These are phyloP conservation scores for Xylaria longipes DNA, from an alignment of 495 filamentous ascomycete genomes.

Conservation along the genomic window DNA sequence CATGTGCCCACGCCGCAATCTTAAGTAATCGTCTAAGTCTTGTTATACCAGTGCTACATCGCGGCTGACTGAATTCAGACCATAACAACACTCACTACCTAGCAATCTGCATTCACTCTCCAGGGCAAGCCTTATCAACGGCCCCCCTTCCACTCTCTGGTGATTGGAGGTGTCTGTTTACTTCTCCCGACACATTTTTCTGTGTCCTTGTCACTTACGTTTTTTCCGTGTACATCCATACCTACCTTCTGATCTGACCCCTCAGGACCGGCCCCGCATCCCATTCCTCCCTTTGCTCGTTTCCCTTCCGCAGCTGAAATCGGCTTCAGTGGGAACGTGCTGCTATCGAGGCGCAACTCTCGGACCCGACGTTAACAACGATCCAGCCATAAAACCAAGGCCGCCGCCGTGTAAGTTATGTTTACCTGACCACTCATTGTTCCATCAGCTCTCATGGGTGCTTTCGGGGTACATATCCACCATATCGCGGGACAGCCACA, in stretches of 20 bases:
- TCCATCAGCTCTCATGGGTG: neutral
- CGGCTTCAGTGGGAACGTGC: neutral
- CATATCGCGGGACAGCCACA: neutral
- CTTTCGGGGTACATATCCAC: neutral
- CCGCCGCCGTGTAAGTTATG: neutral
- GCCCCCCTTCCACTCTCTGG: neutral
- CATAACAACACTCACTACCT: neutral
- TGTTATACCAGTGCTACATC: neutral
- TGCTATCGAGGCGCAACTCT: neutral
- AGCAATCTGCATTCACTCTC: neutral
- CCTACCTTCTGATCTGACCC: neutral
- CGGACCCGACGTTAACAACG: neutral
- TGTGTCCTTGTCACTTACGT: neutral
- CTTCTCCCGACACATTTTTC: neutral
- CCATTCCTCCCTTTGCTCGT: neutral
- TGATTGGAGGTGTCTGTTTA: neutral
- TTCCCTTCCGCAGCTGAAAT: neutral
- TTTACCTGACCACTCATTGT: neutral
- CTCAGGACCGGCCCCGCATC: constrained; percentile 2
- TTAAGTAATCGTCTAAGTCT: neutral
- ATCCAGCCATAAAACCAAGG: neutral
- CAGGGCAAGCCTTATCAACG: neutral
- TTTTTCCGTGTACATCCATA: neutral
- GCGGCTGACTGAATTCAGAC: neutral
- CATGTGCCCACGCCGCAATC: neutral